Conservation (phyloP, 257 asterid species). For the Verbena officinalis region DNA sequence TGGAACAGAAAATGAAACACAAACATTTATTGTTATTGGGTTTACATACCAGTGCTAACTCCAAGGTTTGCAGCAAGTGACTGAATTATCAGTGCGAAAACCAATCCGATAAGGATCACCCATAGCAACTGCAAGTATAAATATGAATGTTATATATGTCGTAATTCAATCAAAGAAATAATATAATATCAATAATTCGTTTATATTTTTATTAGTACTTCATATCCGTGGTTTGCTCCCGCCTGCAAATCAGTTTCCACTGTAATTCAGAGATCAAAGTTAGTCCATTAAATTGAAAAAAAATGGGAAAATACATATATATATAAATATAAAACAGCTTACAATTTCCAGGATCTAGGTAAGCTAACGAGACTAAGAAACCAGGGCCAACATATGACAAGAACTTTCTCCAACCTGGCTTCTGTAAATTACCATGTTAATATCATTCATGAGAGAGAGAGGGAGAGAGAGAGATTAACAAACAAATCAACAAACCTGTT, state of each 20-base stretch:
- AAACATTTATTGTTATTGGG: conserved; percentile 16
- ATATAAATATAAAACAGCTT: conserved; percentile 15
- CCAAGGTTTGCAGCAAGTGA: conserved; percentile 97
- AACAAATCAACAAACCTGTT: conserved; percentile 18
- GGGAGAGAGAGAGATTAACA: too few relatives aligned
- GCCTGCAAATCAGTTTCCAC: conserved; percentile 99
- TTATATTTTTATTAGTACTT: too few relatives aligned
- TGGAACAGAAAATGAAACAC: background rate
- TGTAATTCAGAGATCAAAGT: conserved; percentile 26
- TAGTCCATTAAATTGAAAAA: background rate
- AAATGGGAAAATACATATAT: background rate
- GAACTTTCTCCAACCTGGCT: conserved; percentile 83
- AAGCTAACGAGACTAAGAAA: conserved; percentile 87
- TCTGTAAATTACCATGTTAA: conserved; percentile 32
- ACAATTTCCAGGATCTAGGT: conserved; percentile 96
- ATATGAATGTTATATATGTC: too few relatives aligned
- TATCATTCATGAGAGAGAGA: too few relatives aligned
- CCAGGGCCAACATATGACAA: conserved; percentile 84
- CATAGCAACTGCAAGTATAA: conserved; percentile 69
- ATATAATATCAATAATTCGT: too few relatives aligned
- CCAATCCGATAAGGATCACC: conserved; percentile 85
- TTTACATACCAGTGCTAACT: conserved; percentile 75
- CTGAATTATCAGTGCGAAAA: conserved; percentile 86
- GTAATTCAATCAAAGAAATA: too few relatives aligned
- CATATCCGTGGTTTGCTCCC: conserved; percentile 83